phyloP scores from a whole-genome alignment of 768 basidiomycete species.

The Agaricus sinodeliciosus region DNA sequence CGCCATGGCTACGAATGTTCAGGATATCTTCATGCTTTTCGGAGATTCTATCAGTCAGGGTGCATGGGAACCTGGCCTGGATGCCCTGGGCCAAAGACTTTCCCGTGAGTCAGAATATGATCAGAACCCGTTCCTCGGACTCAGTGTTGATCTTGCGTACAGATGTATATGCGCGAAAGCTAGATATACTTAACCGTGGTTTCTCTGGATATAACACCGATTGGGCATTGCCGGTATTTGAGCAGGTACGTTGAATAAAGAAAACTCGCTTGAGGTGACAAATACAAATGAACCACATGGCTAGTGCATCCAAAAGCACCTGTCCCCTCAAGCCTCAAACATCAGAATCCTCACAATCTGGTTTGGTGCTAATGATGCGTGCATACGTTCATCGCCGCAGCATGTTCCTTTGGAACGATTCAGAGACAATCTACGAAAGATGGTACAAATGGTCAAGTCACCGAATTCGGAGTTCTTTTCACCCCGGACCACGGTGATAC shows the following conservation, averaged over 20 bases:
- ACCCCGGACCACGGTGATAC: constrained; percentile 64
- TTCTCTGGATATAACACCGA: constrained; percentile 81
- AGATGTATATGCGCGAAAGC: constrained; percentile 75
- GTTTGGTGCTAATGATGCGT: constrained; percentile 90
- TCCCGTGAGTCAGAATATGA: constrained; percentile 39
- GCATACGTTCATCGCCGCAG: constrained; percentile 55
- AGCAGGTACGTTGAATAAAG: constrained; percentile 44
- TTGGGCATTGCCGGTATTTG: constrained; percentile 77
- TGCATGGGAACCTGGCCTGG: constrained; percentile 41
- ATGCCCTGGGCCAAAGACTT: constrained; percentile 65
- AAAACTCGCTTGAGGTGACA: neutral
- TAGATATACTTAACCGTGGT: constrained; percentile 87
- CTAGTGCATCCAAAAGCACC: constrained; percentile 53
- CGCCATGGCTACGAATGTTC: constrained; percentile 48
- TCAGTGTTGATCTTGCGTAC: neutral
- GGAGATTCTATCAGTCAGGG: constrained; percentile 81
- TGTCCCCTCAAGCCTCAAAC: constrained; percentile 33
- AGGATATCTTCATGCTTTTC: constrained; percentile 68
- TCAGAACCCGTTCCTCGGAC: neutral
- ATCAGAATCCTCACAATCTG: constrained; percentile 78
- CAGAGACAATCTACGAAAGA: constrained; percentile 52
- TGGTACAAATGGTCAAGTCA: constrained; percentile 57
- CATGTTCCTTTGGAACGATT: constrained; percentile 70
- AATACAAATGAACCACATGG: neutral
- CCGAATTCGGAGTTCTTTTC: constrained; percentile 61